Conservation (phyloP, 352 stramenopile genomes). For the Pythium rishiriense region DNA sequence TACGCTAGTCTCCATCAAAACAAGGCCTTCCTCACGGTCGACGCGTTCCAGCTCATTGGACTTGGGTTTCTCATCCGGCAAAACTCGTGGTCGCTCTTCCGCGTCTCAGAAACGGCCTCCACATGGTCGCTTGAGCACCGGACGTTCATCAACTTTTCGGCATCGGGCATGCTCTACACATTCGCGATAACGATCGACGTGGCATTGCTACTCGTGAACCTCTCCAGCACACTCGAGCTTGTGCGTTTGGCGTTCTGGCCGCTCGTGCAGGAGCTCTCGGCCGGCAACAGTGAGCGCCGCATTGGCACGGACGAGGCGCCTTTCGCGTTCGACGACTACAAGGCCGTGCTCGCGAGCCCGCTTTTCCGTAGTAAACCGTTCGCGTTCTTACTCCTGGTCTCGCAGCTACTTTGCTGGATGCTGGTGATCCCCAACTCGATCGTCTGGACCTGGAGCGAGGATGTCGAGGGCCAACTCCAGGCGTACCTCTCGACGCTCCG, state of each 20-base stretch:
- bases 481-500: slow-evolving; percentile 38
- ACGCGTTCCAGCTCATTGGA: slow-evolving; percentile 50
- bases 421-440: slow-evolving; percentile 46
- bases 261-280: slow-evolving; percentile 15
- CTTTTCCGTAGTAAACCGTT: slow-evolving; percentile 49
- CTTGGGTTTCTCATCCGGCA: slow-evolving; percentile 52
- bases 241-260: slow-evolving; percentile 33
- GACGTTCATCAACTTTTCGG: slow-evolving; percentile 47
- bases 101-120: slow-evolving; percentile 15
- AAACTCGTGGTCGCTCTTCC: slow-evolving; percentile 39
- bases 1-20: slow-evolving; percentile 38
- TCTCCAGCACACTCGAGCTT: slow-evolving; percentile 36
- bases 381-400: slow-evolving; percentile 41
- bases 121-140: slow-evolving; percentile 27
- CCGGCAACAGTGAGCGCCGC: slow-evolving; percentile 10
- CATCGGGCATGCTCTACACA: slow-evolving; percentile 56
- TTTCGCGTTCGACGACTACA: slow-evolving; percentile 26
- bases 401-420: slow-evolving; percentile 51
- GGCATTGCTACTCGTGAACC: slow-evolving; percentile 35
- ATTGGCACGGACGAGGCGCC: slow-evolving; percentile 11
- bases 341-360: slow-evolving; percentile 49
- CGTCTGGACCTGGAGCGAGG: slow-evolving; percentile 44
- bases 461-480: slow-evolving; percentile 19
- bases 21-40: slow-evolving; percentile 45
- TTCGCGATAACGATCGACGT: slow-evolving; percentile 43